Conservation (phyloP, 2,329 filamentous ascomycete species). For the Calonectria multiphialidica region DNA sequence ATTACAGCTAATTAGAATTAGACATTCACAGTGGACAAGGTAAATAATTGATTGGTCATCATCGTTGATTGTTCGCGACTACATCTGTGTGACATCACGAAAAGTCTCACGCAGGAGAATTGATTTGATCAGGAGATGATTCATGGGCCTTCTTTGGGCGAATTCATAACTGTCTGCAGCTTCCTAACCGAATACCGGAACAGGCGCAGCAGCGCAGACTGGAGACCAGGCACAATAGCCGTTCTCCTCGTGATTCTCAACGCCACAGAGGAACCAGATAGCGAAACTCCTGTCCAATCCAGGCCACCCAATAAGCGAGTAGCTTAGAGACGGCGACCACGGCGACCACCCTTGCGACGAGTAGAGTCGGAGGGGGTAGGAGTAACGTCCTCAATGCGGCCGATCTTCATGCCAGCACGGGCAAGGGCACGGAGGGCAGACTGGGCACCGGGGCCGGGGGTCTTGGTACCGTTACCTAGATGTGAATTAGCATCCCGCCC, state of each 20-base stretch:
- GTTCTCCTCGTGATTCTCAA: conserved; percentile 81
- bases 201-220: conserved; percentile 64
- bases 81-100: conserved; percentile 24
- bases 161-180: conserved; percentile 58
- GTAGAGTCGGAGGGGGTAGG: conserved; percentile 99
- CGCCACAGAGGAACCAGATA: conserved; percentile 70
- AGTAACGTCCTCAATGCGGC: conserved; percentile 99
- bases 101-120: conserved; percentile 32
- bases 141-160: conserved; percentile 58
- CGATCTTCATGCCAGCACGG: conserved; percentile 99
- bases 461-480: conserved; percentile 98
- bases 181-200: conserved; percentile 45
- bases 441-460: conserved; percentile 98
- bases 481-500: conserved; percentile 20
- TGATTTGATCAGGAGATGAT: conserved; percentile 50
- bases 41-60: conserved; percentile 19
- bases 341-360: conserved; percentile 99
- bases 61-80: conserved; percentile 27
- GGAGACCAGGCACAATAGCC: conserved; percentile 75
- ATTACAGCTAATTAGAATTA: not conserved
- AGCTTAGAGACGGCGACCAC: conserved; percentile 98
- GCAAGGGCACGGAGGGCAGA: conserved; percentile 98
- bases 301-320: conserved; percentile 41
- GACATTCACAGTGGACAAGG: not conserved
- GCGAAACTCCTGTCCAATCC: conserved; percentile 53